phyloP scores from a whole-genome alignment of 2,329 filamentous ascomycete genomes.

The Neonectria neomacrospora region DNA sequence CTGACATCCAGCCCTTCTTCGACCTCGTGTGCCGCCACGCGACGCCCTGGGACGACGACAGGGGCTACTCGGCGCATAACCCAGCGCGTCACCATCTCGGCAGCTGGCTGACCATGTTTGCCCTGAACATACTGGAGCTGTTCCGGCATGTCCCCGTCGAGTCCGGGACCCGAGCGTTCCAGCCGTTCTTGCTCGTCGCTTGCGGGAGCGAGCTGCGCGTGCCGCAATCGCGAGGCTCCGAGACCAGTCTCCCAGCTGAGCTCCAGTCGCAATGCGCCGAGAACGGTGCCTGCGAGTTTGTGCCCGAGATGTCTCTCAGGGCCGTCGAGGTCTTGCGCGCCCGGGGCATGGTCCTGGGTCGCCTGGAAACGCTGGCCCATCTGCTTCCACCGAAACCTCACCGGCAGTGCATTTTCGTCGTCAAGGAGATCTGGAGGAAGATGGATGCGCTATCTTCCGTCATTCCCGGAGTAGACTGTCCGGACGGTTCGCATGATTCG shows the following conservation, averaged over 20 bases:
- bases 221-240: not conserved
- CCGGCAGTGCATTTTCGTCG: slow-evolving; percentile 18
- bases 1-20: slow-evolving; percentile 13
- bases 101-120: slow-evolving; percentile 20
- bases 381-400: slow-evolving; percentile 25
- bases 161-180: slow-evolving; percentile 29
- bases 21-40: not conserved
- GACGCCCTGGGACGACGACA: not conserved
- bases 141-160: slow-evolving; percentile 23
- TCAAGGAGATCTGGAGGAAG: slow-evolving; percentile 27
- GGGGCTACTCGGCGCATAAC: not conserved
- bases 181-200: slow-evolving; percentile 29
- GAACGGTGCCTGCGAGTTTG: not conserved
- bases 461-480: not conserved
- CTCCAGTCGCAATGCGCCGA: not conserved
- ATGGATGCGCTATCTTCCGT: slow-evolving; percentile 19
- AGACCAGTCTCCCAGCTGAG: not conserved
- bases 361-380: slow-evolving; percentile 15
- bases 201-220: slow-evolving; percentile 25
- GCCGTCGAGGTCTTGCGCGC: slow-evolving; percentile 21
- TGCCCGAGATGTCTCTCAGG: slow-evolving; percentile 16
- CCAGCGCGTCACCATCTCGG: slow-evolving; percentile 14
- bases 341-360: slow-evolving; percentile 19
- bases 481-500: slow-evolving; percentile 8
- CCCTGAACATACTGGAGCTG: slow-evolving; percentile 19